A percentile compares a stretch with the other conserved stretches of the same genome.
These are phyloP conservation scores for Colletotrichum musae DNA, from an alignment of 2,329 filamentous ascomycete species.

Conservation along the genomic window DNA sequence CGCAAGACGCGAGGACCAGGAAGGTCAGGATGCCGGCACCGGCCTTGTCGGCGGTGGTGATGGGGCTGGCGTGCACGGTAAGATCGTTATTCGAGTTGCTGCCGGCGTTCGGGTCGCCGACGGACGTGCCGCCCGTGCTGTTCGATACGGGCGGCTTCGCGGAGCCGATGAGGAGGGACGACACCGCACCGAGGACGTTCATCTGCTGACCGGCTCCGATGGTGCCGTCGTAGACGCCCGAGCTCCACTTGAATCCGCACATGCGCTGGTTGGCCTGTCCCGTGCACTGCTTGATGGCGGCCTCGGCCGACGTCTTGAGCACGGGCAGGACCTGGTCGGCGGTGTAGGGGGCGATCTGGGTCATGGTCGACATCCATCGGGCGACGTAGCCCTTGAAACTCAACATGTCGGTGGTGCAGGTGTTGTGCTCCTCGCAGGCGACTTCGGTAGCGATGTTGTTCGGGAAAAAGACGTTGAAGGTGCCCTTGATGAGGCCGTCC, in stretches of 20 bases:
- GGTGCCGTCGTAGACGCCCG: slow-evolving; percentile 66
- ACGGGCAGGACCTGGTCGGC: slow-evolving; percentile 64
- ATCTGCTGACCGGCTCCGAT: slow-evolving; percentile 73
- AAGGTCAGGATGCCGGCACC: slow-evolving; percentile 64
- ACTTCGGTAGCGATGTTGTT: slow-evolving; percentile 71
- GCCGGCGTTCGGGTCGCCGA: slow-evolving; percentile 59
- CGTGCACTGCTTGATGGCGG: slow-evolving; percentile 69
- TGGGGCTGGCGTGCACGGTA: slow-evolving; percentile 48
- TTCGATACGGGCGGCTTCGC: slow-evolving; percentile 61
- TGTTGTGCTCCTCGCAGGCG: slow-evolving; percentile 68
- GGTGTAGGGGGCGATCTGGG: slow-evolving; percentile 69
- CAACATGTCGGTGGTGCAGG: slow-evolving; percentile 75
- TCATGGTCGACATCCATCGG: slow-evolving; percentile 68
- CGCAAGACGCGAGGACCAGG: slow-evolving; percentile 57
- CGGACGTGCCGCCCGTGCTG: slow-evolving; percentile 65
- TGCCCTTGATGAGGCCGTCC: slow-evolving; percentile 54
- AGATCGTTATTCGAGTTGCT: slow-evolving; percentile 53
- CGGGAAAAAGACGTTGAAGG: slow-evolving; percentile 66
- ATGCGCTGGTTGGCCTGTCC: slow-evolving; percentile 62
- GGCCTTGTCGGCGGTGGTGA: slow-evolving; percentile 61
- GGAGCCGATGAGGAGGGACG: slow-evolving; percentile 63
- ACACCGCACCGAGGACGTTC: slow-evolving; percentile 69
- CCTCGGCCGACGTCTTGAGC: slow-evolving; percentile 66
- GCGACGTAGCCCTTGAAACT: slow-evolving; percentile 75
- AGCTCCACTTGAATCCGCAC: slow-evolving; percentile 71